Conservation (phyloP, 2,329 filamentous ascomycete species). For the Alternaria panax region DNA sequence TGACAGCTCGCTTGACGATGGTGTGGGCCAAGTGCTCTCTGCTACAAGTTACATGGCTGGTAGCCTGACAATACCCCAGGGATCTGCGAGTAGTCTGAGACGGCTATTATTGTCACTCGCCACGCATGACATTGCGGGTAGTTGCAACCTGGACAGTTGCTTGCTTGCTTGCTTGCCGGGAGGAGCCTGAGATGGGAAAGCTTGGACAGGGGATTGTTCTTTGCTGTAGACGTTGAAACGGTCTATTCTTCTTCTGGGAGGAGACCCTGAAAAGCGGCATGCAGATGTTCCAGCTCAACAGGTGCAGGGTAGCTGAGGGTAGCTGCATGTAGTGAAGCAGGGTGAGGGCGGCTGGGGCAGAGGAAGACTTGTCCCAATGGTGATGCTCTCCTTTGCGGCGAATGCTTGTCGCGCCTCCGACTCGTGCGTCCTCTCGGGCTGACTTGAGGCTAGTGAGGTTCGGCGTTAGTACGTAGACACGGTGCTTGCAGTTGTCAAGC, state of each 20-base stretch:
- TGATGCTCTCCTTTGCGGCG: conserved; percentile 5
- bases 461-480: conserved; percentile 7
- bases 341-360: not conserved
- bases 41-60: not conserved
- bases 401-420: conserved; percentile 6
- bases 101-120: conserved; percentile 7
- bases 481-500: conserved; percentile 9
- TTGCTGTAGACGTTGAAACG: conserved; percentile 1
- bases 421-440: conserved; percentile 8
- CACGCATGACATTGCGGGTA: not conserved
- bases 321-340: not conserved
- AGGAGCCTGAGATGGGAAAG: not conserved
- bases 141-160: not conserved
- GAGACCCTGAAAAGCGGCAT: not conserved
- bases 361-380: not conserved
- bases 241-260: not conserved
- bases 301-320: not conserved
- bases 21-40: conserved; percentile 1
- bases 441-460: conserved; percentile 3
- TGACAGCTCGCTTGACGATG: conserved; percentile 3
- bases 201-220: not conserved
- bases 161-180: not conserved
- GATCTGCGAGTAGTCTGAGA: conserved; percentile 5
- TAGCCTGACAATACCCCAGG: not conserved
- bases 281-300: not conserved